A percentile compares a stretch with the other conserved stretches of the same genome.
Conservation (phyloP, 2,329 filamentous ascomycete genomes). For the Cytospora piceicola region DNA sequence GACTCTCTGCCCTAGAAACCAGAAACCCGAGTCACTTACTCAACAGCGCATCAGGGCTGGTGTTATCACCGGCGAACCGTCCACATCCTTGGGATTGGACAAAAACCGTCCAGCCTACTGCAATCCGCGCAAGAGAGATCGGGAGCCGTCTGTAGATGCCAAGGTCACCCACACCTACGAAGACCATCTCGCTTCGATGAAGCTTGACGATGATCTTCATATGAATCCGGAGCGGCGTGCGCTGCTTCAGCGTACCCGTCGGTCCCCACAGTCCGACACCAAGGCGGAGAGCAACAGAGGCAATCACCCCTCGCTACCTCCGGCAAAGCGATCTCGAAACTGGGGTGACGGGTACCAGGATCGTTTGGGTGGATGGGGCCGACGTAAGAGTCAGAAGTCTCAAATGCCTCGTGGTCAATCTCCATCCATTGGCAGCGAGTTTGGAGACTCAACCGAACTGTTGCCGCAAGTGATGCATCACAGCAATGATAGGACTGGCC, state of each 20-base stretch:
- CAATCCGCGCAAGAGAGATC: background rate
- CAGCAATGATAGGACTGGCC: conserved; percentile 12
- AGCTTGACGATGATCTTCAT: background rate
- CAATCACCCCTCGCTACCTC: conserved; percentile 2
- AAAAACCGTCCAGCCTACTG: background rate
- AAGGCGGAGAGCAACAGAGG: background rate
- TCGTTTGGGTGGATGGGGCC: background rate
- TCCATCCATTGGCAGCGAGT: background rate
- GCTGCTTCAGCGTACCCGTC: background rate
- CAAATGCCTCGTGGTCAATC: background rate
- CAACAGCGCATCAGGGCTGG: conserved; percentile 37
- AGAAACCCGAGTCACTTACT: conserved; percentile 39
- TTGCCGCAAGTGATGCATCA: background rate
- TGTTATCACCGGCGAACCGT: background rate
- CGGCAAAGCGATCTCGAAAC: conserved; percentile 5
- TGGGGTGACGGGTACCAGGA: background rate
- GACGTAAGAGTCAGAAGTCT: background rate
- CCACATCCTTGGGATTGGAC: background rate
- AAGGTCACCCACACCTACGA: conserved; percentile 14
- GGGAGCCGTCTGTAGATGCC: background rate
- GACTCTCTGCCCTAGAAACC: conserved; percentile 44
- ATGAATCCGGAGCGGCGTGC: conserved; percentile 8
- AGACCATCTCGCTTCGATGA: conserved; percentile 23
- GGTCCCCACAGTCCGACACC: background rate
- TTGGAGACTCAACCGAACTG: background rate